Conservation (phyloP, 495 filamentous ascomycete genomes). For the Penicillium arizonense region DNA sequence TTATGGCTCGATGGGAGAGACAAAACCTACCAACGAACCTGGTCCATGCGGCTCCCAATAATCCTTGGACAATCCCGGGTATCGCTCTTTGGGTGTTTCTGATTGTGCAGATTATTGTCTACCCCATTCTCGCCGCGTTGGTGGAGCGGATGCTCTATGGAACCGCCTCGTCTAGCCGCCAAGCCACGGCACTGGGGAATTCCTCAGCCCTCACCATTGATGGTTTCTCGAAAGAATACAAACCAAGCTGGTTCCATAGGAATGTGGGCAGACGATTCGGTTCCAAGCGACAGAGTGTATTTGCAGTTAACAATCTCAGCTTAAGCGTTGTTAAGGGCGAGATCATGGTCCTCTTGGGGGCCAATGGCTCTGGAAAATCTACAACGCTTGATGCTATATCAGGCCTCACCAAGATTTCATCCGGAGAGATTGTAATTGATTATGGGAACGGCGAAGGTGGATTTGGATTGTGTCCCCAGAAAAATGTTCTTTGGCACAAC, state of each 20-base stretch:
- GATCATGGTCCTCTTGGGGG: slow-evolving; percentile 78
- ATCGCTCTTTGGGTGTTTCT: slow-evolving; percentile 68
- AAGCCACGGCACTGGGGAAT: slow-evolving; percentile 39
- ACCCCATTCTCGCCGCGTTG: slow-evolving; percentile 65
- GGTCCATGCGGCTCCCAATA: slow-evolving; percentile 52
- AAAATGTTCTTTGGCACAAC: slow-evolving; percentile 86
- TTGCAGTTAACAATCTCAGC: slow-evolving; percentile 68
- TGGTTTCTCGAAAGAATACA: slow-evolving; percentile 72
- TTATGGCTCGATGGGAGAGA: slow-evolving; percentile 66
- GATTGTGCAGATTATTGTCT: slow-evolving; percentile 69
- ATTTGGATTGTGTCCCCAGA: slow-evolving; percentile 84
- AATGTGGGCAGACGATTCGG: slow-evolving; percentile 46
- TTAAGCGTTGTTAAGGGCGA: slow-evolving; percentile 68
- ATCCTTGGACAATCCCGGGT: slow-evolving; percentile 60
- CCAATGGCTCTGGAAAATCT: slow-evolving; percentile 84
- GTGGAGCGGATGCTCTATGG: slow-evolving; percentile 76
- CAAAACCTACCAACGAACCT: slow-evolving; percentile 55
- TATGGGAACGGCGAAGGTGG: slow-evolving; percentile 60
- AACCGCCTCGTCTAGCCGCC: slow-evolving; percentile 61
- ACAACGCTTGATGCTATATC: slow-evolving; percentile 86
- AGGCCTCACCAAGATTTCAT: slow-evolving; percentile 68
- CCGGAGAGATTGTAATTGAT: slow-evolving; percentile 64
- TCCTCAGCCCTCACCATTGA: slow-evolving; percentile 58
- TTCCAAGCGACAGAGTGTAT: slow-evolving; percentile 58
- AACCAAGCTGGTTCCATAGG: slow-evolving; percentile 59